phyloP scores from a whole-genome alignment of 2,329 filamentous ascomycete species.

The Arthrobotrys musiformis region DNA sequence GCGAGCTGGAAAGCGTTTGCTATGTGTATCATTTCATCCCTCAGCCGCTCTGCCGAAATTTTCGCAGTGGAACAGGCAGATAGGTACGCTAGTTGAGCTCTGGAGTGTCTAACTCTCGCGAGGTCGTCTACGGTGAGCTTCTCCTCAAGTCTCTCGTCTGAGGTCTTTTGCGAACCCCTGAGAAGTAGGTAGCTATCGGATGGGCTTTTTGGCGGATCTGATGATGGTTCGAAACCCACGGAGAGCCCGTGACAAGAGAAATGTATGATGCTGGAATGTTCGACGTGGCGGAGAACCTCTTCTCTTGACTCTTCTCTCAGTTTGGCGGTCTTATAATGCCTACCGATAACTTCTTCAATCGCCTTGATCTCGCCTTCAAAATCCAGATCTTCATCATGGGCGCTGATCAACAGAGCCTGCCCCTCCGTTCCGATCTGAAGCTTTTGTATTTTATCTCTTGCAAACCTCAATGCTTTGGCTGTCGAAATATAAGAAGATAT shows the following conservation, averaged over 20 bases:
- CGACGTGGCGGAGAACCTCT: background rate
- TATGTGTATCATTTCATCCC: constrained; percentile 62
- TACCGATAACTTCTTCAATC: background rate
- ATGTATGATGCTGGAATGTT: constrained; percentile 4
- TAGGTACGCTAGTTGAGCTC: constrained; percentile 61
- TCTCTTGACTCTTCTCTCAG: background rate
- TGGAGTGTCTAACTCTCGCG: background rate
- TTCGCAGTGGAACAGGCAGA: constrained; percentile 63
- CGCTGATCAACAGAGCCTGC: background rate
- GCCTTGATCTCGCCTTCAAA: background rate
- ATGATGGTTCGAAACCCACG: background rate
- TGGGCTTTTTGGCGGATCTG: constrained; percentile 6
- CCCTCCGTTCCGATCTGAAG: too few species aligned
- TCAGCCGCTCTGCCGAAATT: constrained; percentile 56
- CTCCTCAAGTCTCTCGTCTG: background rate
- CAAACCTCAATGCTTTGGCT: constrained; percentile 7
- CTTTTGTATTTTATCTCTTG: background rate
- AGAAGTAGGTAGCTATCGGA: constrained; percentile 15
- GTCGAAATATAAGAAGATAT: constrained; percentile 28
- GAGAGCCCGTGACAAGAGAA: constrained; percentile 1
- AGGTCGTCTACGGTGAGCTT: constrained; percentile 7
- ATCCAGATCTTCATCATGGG: background rate
- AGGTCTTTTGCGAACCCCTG: background rate
- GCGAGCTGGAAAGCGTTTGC: constrained; percentile 62
- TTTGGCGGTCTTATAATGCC: background rate